Evolutionary conservation across 2,329 filamentous ascomycete species (phyloP).

Genomic region (Lomentospora prolificans): DNA sequence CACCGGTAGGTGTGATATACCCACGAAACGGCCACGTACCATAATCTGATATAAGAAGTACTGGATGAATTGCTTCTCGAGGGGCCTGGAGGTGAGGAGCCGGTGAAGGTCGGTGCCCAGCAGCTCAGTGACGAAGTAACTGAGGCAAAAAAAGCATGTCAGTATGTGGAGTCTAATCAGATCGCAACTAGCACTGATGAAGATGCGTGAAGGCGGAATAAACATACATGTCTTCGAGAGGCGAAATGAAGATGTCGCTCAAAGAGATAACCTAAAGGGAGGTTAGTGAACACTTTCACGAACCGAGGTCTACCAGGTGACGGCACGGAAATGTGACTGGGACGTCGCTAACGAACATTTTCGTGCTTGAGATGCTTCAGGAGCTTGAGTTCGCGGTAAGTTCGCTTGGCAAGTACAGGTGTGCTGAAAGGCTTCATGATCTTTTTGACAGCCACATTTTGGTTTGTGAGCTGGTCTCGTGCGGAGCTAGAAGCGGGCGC

Average conservation of each 20-base stretch:
- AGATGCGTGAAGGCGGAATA: slow-evolving; percentile 8
- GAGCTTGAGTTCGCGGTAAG: slow-evolving; percentile 93
- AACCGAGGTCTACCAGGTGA: not conserved
- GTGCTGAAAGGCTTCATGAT: slow-evolving; percentile 99
- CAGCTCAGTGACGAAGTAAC: slow-evolving; percentile 96
- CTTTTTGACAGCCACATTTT: slow-evolving; percentile 98
- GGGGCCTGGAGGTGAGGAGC: slow-evolving; percentile 83
- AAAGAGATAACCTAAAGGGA: slow-evolving; percentile 75
- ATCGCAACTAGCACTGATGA: no score
- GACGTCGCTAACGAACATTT: slow-evolving; percentile 56
- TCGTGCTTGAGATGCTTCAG: slow-evolving; percentile 95
- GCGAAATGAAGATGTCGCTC: slow-evolving; percentile 99
- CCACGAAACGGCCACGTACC: slow-evolving; percentile 41
- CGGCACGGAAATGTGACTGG: slow-evolving; percentile 2
- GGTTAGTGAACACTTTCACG: not conserved
- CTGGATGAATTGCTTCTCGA: slow-evolving; percentile 99
- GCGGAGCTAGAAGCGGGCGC: slow-evolving; percentile 57
- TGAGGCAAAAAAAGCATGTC: slow-evolving; percentile 24
- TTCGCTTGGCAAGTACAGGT: slow-evolving; percentile 94
- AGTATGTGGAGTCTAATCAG: no score
- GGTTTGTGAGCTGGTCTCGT: slow-evolving; percentile 92
- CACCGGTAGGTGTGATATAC: not conserved
- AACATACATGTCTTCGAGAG: slow-evolving; percentile 89
- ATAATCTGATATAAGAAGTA: slow-evolving; percentile 99
- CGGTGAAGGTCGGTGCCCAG: slow-evolving; percentile 94